Percentiles rank a stretch among this genome's conserved stretches.
phyloP scores from a whole-genome alignment of 306 rosid species.

The Lathyrus aphaca region DNA sequence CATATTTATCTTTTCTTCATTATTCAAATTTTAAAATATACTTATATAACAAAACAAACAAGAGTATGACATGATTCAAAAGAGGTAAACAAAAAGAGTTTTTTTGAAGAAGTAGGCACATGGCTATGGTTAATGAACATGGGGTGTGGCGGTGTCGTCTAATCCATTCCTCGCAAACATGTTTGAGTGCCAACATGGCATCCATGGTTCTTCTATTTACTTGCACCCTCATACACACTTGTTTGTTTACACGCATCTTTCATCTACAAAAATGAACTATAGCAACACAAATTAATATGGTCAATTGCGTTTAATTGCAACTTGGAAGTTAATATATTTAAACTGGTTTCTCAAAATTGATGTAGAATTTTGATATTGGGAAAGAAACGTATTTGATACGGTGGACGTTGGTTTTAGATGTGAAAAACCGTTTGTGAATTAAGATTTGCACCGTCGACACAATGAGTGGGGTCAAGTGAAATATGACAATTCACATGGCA shows the following conservation, averaged over 20 bases:
- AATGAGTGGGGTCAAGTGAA: neutral
- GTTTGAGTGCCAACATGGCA: conserved; percentile 50
- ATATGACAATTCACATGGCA: conserved; percentile 31
- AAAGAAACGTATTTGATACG: neutral
- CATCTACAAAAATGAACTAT: neutral
- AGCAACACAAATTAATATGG: too few relatives aligned
- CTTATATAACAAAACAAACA: too few relatives aligned
- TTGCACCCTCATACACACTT: neutral
- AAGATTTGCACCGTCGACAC: neutral
- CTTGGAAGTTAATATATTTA: too few relatives aligned
- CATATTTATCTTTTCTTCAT: too few relatives aligned
- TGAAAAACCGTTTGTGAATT: neutral
- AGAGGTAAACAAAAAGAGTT: neutral
- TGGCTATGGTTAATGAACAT: conserved; percentile 42
- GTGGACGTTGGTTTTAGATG: neutral
- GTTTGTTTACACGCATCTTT: conserved; percentile 6
- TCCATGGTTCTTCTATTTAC: neutral
- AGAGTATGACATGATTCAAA: too few relatives aligned
- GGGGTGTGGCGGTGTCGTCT: conserved; percentile 53
- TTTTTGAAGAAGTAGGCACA: conserved; percentile 34
- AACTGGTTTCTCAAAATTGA: too few relatives aligned
- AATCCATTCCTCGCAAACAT: conserved; percentile 13
- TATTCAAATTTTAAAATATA: too few relatives aligned
- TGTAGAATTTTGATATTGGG: too few relatives aligned
- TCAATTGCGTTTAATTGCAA: too few relatives aligned